Conservation (phyloP, 805 yeast species). For the Saturnispora diversa region DNA sequence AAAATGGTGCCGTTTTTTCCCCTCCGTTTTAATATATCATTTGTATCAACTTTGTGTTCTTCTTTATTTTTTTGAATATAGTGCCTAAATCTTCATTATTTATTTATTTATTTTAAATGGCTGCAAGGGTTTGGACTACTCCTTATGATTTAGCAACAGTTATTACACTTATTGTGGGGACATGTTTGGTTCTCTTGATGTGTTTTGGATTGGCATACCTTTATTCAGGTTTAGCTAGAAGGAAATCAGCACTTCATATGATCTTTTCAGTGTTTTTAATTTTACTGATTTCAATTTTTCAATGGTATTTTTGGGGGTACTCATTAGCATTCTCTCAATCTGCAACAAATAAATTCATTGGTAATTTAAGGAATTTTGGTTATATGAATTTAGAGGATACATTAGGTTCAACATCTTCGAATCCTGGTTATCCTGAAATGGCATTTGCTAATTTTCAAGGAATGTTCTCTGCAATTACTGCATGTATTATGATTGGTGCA, state of each 20-base stretch:
- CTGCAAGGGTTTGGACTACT: conserved; percentile 12
- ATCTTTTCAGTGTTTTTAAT: conserved; percentile 68
- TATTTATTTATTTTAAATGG: not conserved
- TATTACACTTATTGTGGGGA: conserved; percentile 48
- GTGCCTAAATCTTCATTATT: too few species aligned
- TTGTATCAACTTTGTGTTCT: too few species aligned
- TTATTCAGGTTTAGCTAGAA: conserved; percentile 83
- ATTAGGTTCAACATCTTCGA: not conserved
- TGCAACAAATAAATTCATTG: conserved; percentile 79
- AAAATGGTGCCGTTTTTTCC: too few species aligned
- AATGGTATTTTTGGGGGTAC: conserved; percentile 99
- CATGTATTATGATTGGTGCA: conserved; percentile 87
- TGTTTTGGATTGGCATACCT: conserved; percentile 90
- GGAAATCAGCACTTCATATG: conserved; percentile 83
- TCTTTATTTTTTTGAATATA: too few species aligned
- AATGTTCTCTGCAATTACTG: conserved; percentile 86
- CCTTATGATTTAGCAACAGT: conserved; percentile 40
- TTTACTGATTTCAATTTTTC: conserved; percentile 47
- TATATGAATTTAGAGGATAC: conserved; percentile 57
- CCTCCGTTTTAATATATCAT: too few species aligned
- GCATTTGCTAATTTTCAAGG: conserved; percentile 83
- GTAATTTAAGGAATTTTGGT: conserved; percentile 78
- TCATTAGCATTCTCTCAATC: conserved; percentile 79
- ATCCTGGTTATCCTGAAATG: conserved; percentile 51
- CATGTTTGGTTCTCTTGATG: conserved; percentile 79